Base-by-base conservation (phyloP, 257 asterid genomes). In the Nicotiana obtusifolia region DNA sequence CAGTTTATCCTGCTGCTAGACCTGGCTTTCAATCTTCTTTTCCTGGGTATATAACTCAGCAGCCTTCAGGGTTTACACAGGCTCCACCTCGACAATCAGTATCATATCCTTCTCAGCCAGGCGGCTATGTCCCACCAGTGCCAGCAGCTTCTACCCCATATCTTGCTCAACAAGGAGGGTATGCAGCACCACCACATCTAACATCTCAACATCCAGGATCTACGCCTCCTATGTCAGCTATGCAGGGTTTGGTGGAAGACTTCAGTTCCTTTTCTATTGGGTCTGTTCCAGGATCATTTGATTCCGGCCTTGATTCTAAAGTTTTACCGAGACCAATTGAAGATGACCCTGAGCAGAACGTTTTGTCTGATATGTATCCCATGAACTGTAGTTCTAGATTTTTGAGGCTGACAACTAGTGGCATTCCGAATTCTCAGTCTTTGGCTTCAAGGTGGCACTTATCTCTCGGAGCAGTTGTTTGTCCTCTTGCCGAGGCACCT, bases 401-500 rank as follows among this genome's bases (percentile, higher is more conserved):
- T 82, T 26, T 93, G 60, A 91, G 95, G 80, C 84, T 94, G 47
- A 91, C 97, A 16, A 94, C 97, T 54, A 85, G 93, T 86, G 97
- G 91, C 47, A 82, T 93, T 57, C 97, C 97, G 37, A 92, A 86
- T 84, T 91, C 96, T 79, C 96, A 88, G 83, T 90, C 95, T 61
- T 82, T 94, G 90, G 89, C 90, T 73, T 94, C 97, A 17, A 88
- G 97, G 81, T 94, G 98, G 98, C 95, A 94, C 85, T 89, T 94
- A 86, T 93, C 97, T 82, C 85, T 94, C 68, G 98, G 98, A 86
- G 97, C 97, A 14, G 92, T 94, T 84, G 97, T 94, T 59, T 93
- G 97, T 84, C 97, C 98, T 86, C 90, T 93, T 52, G 97, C 97
- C 15, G 97, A 91, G 93, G 81, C 91, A 82, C 94, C 95, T 82